Conservation (phyloP, 495 filamentous ascomycete species). For the Letharia columbiana region DNA sequence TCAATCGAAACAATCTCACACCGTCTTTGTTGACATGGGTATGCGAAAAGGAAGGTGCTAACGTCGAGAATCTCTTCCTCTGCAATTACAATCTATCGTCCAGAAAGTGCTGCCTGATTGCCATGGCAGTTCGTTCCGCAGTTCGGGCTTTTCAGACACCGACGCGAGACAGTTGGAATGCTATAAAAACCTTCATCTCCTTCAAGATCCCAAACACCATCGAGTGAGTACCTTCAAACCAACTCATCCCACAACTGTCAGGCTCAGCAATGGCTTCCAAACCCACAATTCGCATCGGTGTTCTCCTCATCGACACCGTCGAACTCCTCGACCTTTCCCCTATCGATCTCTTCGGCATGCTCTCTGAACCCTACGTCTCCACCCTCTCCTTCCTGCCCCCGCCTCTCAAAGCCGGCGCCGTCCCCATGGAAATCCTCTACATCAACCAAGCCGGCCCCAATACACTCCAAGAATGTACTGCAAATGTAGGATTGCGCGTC, state of each 20-base stretch:
- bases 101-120: background rate
- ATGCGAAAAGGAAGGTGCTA: background rate
- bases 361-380: background rate
- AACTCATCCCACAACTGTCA: background rate
- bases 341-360: background rate
- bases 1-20: background rate
- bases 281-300: background rate
- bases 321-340: background rate
- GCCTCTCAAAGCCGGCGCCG: background rate
- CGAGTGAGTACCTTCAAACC: background rate
- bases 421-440: background rate
- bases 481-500: background rate
- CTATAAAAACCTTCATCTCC: background rate
- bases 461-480: background rate
- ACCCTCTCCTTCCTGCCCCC: background rate
- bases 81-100: background rate
- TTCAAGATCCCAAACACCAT: background rate
- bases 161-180: background rate
- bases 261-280: background rate
- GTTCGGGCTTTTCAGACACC: background rate
- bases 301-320: background rate
- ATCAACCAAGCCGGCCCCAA: background rate
- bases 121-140: background rate
- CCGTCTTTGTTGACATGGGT: too few relatives aligned
- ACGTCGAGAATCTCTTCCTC: background rate